Evolutionary conservation across 2,329 filamentous ascomycete genomes (phyloP).

Genomic region (Nothophoma quercina): DNA sequence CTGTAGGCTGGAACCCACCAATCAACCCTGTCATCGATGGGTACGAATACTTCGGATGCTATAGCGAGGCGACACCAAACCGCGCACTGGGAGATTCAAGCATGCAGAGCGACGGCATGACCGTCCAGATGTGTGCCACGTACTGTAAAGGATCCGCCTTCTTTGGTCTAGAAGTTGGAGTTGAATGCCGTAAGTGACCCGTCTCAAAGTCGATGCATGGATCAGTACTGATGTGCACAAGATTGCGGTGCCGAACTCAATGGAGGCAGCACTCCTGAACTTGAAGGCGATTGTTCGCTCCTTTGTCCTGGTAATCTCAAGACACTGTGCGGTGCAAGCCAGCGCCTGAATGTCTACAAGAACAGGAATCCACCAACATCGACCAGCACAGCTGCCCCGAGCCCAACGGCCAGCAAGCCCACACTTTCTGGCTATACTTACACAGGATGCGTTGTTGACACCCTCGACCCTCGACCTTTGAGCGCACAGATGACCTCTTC

Average conservation of each 20-base stretch:
- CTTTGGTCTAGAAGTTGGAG: constrained; percentile 48
- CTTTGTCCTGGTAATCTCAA: constrained; percentile 27
- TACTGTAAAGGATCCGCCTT: constrained; percentile 41
- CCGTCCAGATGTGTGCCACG: constrained; percentile 46
- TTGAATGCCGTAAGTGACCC: constrained; percentile 26
- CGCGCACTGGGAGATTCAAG: constrained; percentile 44
- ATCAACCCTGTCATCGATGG: constrained; percentile 28
- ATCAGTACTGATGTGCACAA: not conserved
- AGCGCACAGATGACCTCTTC: constrained; percentile 14
- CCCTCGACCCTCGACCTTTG: constrained; percentile 22
- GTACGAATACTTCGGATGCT: constrained; percentile 50
- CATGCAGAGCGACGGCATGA: constrained; percentile 42
- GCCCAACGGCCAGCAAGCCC: constrained; percentile 18
- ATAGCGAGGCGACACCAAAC: constrained; percentile 42
- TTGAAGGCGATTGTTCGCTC: constrained; percentile 27
- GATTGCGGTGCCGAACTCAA: constrained; percentile 33
- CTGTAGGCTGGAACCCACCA: constrained; percentile 43
- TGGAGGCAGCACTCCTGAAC: constrained; percentile 16
- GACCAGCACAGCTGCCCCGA: constrained; percentile 7
- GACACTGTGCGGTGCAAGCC: constrained; percentile 31
- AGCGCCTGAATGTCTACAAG: constrained; percentile 33
- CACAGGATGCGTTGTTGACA: constrained; percentile 30
- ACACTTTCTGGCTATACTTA: constrained; percentile 29
- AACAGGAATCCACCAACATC: constrained; percentile 15
- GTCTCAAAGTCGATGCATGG: too few relatives aligned